Percentiles rank a stretch among this genome's conserved stretches.
Evolutionary conservation across 1,284 basidiomycete species (phyloP).

Genomic region (Microbotryomycetes sp.): DNA sequence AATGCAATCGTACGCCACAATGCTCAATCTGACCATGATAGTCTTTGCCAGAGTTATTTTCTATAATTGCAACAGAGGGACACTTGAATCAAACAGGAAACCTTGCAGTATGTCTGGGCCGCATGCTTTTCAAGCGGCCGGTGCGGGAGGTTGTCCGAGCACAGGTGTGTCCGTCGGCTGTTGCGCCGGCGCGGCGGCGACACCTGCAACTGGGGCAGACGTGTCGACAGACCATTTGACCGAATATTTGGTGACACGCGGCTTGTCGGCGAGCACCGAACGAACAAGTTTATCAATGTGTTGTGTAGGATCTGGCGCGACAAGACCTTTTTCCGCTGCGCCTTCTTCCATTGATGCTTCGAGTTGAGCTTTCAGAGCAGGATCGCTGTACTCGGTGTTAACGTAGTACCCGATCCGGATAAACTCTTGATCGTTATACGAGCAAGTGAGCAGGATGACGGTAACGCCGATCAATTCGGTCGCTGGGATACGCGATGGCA

Average conservation of each 20-base stretch:
- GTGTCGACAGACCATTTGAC: slow-evolving; percentile 40
- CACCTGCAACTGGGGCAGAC: not conserved
- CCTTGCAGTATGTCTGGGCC: not conserved
- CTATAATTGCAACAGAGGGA: not conserved
- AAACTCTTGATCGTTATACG: slow-evolving; percentile 91
- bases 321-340: slow-evolving; percentile 18
- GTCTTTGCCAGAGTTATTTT: not conserved
- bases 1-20: not conserved
- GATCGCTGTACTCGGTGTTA: slow-evolving; percentile 95
- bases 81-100: not conserved
- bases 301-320: slow-evolving; percentile 30
- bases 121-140: not conserved
- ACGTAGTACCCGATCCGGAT: slow-evolving; percentile 99
- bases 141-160: not conserved
- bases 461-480: slow-evolving; percentile 84
- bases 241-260: slow-evolving; percentile 75
- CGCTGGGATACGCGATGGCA: slow-evolving; percentile 62
- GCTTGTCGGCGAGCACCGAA: slow-evolving; percentile 80
- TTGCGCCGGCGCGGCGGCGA: not conserved
- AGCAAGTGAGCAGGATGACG: slow-evolving; percentile 82
- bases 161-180: not conserved
- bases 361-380: slow-evolving; percentile 71
- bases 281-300: slow-evolving; percentile 65
- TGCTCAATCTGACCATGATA: no score
- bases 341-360: slow-evolving; percentile 53